Evolutionary conservation across 768 basidiomycete species (phyloP).

Genomic region (Xerocomus brunneocitrinus): DNA sequence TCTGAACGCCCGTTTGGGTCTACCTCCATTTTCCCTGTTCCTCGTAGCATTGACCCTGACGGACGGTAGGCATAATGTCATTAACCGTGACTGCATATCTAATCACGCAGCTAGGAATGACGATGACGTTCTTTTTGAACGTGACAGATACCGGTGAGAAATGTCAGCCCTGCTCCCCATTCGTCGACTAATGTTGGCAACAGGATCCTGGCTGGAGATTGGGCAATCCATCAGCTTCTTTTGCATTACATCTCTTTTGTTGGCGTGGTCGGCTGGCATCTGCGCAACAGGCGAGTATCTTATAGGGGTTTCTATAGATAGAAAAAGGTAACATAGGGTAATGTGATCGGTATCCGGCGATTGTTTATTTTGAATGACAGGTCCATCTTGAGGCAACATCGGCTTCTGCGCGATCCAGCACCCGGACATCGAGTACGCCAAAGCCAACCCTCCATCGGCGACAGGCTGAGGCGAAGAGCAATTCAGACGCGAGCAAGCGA

Average conservation of each 20-base stretch:
- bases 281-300: slow-evolving; percentile 69
- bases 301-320: slow-evolving; percentile 39
- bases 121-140: slow-evolving; percentile 76
- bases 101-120: slow-evolving; percentile 54
- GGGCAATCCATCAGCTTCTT: slow-evolving; percentile 88
- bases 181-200: slow-evolving; percentile 4
- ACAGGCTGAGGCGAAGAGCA: slow-evolving; percentile 65
- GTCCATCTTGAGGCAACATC: slow-evolving; percentile 7
- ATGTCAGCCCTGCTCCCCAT: not conserved
- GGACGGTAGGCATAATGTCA: slow-evolving; percentile 6
- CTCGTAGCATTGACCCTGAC: slow-evolving; percentile 65
- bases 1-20: slow-evolving; percentile 58
- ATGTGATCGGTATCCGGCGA: slow-evolving; percentile 3
- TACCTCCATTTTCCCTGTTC: slow-evolving; percentile 80
- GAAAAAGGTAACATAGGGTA: slow-evolving; percentile 23
- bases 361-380: not conserved
- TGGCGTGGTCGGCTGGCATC: slow-evolving; percentile 76
- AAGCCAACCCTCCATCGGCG: slow-evolving; percentile 48
- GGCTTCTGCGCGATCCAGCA: slow-evolving; percentile 24
- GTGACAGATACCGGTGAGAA: slow-evolving; percentile 71
- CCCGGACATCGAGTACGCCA: slow-evolving; percentile 22
- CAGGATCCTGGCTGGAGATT: slow-evolving; percentile 86
- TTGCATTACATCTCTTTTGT: slow-evolving; percentile 73
- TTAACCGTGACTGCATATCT: slow-evolving; percentile 2
- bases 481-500: slow-evolving; percentile 66